Percentiles rank a stretch among this genome's conserved stretches.
phyloP scores from a whole-genome alignment of 768 basidiomycete species.

The Boletus rex-veris region DNA sequence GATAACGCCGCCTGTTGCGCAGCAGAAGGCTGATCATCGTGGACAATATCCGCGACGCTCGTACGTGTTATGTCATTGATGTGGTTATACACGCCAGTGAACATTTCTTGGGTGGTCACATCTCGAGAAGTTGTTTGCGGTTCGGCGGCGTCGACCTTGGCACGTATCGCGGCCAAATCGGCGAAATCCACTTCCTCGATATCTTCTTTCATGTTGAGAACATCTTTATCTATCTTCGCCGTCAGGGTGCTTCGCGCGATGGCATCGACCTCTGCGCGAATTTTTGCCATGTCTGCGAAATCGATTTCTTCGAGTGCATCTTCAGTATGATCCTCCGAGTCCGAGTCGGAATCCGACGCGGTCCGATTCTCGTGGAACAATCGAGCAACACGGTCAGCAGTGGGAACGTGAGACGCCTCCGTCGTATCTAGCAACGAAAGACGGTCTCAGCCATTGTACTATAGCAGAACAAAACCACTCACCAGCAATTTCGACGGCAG shows the following conservation, averaged over 20 bases:
- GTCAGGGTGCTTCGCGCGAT: slow-evolving; percentile 4
- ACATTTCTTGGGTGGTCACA: slow-evolving; percentile 31
- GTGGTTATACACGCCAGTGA: slow-evolving; percentile 36
- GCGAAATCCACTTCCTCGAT: slow-evolving; percentile 52
- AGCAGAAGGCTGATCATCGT: background rate
- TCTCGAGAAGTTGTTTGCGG: slow-evolving; percentile 9
- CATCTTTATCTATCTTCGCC: background rate
- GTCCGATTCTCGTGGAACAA: slow-evolving; percentile 51
- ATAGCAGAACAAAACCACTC: background rate
- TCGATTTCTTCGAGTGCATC: slow-evolving; percentile 57
- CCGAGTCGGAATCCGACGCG: slow-evolving; percentile 20
- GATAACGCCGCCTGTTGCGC: background rate
- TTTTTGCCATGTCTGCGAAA: slow-evolving; percentile 55
- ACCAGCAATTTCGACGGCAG: slow-evolving; percentile 52
- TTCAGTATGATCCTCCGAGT: slow-evolving; percentile 28
- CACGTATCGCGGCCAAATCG: slow-evolving; percentile 28
- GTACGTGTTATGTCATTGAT: background rate
- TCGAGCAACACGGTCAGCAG: slow-evolving; percentile 61
- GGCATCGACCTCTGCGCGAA: slow-evolving; percentile 42
- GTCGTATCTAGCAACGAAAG: slow-evolving; percentile 28
- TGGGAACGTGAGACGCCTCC: slow-evolving; percentile 58
- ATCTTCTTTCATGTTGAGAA: slow-evolving; percentile 38
- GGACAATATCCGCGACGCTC: slow-evolving; percentile 1
- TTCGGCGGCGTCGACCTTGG: slow-evolving; percentile 10
- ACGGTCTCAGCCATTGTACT: slow-evolving; percentile 1